Base-by-base conservation (phyloP, 495 filamentous ascomycete genomes). In the Mycothermus thermophilus region DNA sequence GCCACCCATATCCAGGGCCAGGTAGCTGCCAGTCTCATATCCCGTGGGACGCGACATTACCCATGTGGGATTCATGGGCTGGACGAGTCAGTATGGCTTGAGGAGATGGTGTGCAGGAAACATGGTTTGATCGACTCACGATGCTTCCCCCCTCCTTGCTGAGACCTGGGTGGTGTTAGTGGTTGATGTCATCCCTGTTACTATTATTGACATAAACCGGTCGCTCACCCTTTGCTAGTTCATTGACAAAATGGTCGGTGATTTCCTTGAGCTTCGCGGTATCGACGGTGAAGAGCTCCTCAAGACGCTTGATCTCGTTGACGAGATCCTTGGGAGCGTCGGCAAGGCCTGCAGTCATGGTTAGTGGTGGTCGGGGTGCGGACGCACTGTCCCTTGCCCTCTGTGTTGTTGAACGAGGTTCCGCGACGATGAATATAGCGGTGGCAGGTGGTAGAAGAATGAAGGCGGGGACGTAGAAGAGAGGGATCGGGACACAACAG, bases 1-100 rank as follows among this genome's bases (percentile, higher is more conserved):
- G 46, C 90, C 90, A 39, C 90, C 90, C 92, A 97, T 95, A 54
- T 97, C 90, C 21, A 97, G 68, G 45, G 90, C 90, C 30, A 97
- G 67, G 57, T 75, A 97, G 25, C 82, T 93, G 42, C 90, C 90
- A 10, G 76, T 79, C 56, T 97, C 90, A 39, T 86, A 44, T 35
- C 90, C 90, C 50, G 80, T 79, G 38, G 90, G 90, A 59, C 81
- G 93, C 37, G 74, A 77, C 77, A 96, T 86, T 37, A 90, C 87
- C 90, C 90, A 97, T 33, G 90, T 96, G 27, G 90, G 82, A 61
- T 95, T 96, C 90, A 97, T 97, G 40, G 90, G 90, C 86, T 94
- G 57, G 29, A 13, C 30, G 22, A 11, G 33, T 35, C 15, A 36
- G 36, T n/a, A n/a, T n/a, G n/a, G n/a, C n/a, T n/a, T n/a, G n/a